These are phyloP conservation scores for Populus alba DNA, from an alignment of 345 rosid species.

Conservation along the genomic window DNA sequence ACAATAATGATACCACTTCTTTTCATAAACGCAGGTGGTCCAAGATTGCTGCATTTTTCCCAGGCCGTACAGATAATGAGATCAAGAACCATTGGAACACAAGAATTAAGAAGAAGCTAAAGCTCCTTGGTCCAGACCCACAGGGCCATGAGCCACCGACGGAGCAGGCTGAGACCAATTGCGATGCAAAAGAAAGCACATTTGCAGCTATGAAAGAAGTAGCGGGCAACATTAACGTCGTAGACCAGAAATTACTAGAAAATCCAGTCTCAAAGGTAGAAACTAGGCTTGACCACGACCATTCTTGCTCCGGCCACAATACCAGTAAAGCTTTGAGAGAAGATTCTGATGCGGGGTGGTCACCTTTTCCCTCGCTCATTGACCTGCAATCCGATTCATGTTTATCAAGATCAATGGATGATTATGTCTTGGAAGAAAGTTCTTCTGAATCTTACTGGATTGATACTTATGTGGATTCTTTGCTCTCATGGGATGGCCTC, in stretches of 20 bases:
- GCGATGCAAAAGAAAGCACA: constrained; percentile 4
- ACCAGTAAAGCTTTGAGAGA: not conserved
- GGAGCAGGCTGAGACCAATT: not conserved
- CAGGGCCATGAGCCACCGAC: not conserved
- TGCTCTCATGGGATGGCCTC: constrained; percentile 20
- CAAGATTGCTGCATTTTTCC: constrained; percentile 23
- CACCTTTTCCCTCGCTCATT: not conserved
- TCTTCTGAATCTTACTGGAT: not conserved
- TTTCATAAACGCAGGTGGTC: constrained; percentile 15
- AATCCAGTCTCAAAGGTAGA: not conserved
- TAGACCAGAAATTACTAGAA: not conserved
- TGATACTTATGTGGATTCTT: constrained; percentile 2
- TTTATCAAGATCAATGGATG: constrained; percentile 10
- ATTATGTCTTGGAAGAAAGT: not conserved
- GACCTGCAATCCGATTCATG: constrained; percentile 8
- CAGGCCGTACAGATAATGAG: constrained; percentile 25
- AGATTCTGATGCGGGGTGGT: not conserved
- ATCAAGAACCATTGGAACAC: constrained; percentile 29
- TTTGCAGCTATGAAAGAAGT: not conserved
- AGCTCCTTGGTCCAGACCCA: constrained; percentile 5
- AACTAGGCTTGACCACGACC: not conserved
- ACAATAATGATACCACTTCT: no score
- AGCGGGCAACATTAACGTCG: not conserved
- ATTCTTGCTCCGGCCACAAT: not conserved
- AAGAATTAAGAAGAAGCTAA: constrained; percentile 21